phyloP scores from a whole-genome alignment of 2,329 filamentous ascomycete genomes.

The Ceratocystis ficicola region DNA sequence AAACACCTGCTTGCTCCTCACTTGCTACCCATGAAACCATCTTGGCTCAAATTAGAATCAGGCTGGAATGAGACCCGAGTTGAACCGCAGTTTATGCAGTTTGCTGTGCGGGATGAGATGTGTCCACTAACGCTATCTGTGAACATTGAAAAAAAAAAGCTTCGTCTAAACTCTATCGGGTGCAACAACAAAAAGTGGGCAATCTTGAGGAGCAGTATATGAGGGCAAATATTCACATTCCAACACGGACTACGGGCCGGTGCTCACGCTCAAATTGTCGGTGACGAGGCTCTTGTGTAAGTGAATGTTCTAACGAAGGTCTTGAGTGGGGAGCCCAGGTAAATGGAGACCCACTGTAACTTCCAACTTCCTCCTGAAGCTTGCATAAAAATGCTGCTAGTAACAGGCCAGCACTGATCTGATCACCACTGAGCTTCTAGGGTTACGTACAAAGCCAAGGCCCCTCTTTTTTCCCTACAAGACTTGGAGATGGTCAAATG shows the following conservation, averaged over 20 bases:
- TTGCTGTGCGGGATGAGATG: no score
- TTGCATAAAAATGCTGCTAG: conserved; percentile 3
- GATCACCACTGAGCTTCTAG: not conserved
- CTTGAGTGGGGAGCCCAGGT: not conserved
- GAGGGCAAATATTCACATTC: not conserved
- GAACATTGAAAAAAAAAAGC: not conserved
- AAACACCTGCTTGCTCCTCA: not conserved
- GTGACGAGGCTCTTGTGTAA: not conserved
- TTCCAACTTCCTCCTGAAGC: not conserved
- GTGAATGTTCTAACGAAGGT: not conserved
- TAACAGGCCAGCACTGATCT: not conserved
- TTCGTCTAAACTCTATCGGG: not conserved
- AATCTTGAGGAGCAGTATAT: not conserved
- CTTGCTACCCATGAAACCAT: not conserved
- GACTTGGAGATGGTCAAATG: not conserved
- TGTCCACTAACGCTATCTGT: no score
- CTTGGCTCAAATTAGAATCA: not conserved
- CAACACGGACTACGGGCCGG: not conserved
- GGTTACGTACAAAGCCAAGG: not conserved
- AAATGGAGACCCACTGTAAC: not conserved
- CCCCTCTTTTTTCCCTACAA: not conserved
- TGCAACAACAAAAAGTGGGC: not conserved
- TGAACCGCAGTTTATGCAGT: not conserved
- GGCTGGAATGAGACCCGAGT: not conserved
- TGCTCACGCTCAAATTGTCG: not conserved